Conservation (phyloP, 352 stramenopile genomes). For the Lagenidium sp. region DNA sequence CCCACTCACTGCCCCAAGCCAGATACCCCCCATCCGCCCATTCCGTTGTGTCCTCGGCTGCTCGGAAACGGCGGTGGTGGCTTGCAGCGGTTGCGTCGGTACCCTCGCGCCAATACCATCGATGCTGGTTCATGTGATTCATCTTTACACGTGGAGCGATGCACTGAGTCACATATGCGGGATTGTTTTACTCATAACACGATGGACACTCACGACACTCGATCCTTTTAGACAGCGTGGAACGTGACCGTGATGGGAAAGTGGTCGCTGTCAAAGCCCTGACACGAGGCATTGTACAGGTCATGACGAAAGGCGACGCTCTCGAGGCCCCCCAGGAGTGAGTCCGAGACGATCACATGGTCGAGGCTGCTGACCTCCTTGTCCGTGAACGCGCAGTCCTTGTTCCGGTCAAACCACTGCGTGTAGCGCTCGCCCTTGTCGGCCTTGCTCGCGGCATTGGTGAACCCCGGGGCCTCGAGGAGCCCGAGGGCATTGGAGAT, state of each 20-base stretch:
- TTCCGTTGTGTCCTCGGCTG: no score
- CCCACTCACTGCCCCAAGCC: no score
- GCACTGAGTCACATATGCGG: no score
- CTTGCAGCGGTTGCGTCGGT: no score
- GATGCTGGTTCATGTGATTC: no score
- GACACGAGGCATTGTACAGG: slow-evolving; percentile 40
- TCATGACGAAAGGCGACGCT: slow-evolving; percentile 42
- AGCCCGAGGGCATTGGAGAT: slow-evolving; percentile 46
- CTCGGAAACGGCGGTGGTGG: no score
- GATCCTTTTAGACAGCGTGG: no score
- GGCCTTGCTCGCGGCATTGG: slow-evolving; percentile 30
- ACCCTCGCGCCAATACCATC: no score
- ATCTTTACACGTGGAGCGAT: no score
- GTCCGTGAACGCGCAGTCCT: slow-evolving; percentile 43
- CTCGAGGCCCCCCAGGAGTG: slow-evolving; percentile 23
- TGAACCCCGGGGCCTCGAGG: slow-evolving; percentile 31
- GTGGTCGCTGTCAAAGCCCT: slow-evolving; percentile 48
- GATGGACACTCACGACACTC: no score
- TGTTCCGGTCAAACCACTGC: slow-evolving; percentile 55
- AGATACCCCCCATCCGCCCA: no score
- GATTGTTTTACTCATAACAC: no score
- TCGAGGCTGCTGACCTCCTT: slow-evolving; percentile 43
- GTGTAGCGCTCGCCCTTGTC: slow-evolving; percentile 34
- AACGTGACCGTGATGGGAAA: slow-evolving; percentile 31
- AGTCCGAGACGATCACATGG: slow-evolving; percentile 53